Evolutionary conservation across 2,329 filamentous ascomycete genomes (phyloP).

Genomic region (Colletotrichum sp.): DNA sequence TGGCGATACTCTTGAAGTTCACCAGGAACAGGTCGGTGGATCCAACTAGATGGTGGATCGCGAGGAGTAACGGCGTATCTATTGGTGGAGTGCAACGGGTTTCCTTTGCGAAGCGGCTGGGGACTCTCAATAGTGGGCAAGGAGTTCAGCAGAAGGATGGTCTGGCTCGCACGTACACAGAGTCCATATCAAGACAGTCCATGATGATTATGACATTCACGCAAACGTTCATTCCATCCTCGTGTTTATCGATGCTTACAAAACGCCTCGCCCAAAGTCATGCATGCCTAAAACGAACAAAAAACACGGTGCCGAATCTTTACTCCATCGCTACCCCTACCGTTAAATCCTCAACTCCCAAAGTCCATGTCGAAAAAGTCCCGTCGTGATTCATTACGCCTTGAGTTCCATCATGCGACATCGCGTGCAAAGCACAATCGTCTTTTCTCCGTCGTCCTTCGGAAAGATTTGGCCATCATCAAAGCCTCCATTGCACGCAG

Average conservation of each 20-base stretch:
- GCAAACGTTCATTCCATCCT: not conserved
- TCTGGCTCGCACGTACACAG: not conserved
- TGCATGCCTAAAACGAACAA: not conserved
- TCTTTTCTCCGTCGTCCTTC: constrained; percentile 39
- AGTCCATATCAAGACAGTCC: constrained; percentile 1
- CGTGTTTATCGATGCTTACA: not conserved
- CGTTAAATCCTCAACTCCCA: not conserved
- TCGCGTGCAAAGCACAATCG: constrained; percentile 62
- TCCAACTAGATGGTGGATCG: not conserved
- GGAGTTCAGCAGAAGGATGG: constrained; percentile 1
- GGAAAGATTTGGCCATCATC: constrained; percentile 71
- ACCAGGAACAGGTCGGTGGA: constrained; percentile 97
- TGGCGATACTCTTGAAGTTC: constrained; percentile 94
- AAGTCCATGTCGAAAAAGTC: not conserved
- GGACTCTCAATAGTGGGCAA: not conserved
- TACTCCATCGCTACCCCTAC: not conserved
- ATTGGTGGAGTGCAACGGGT: not conserved
- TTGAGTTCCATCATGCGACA: constrained; percentile 68
- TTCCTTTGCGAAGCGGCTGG: constrained; percentile 2
- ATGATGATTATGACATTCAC: constrained; percentile 20
- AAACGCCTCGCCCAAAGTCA: not conserved
- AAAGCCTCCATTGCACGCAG: constrained; percentile 63
- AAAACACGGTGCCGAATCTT: not conserved
- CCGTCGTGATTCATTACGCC: constrained; percentile 34
- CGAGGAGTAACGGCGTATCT: not conserved